phyloP scores from a whole-genome alignment of 2,329 filamentous ascomycete species.

The Cordyceps cicadae region DNA sequence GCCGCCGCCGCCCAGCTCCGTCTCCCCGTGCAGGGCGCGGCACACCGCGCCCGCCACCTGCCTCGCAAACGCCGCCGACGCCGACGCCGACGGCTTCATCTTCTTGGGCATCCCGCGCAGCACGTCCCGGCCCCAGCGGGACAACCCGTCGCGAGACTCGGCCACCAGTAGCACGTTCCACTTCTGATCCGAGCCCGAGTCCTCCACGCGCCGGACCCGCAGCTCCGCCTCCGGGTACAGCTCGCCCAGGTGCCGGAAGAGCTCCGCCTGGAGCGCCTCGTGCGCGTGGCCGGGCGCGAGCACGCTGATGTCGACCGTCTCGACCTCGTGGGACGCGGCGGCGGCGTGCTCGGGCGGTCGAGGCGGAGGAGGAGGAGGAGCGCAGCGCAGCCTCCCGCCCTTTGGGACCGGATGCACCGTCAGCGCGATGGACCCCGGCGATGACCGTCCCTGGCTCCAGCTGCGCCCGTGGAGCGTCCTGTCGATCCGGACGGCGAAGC shows the following conservation, averaged over 20 bases:
- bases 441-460: constrained; percentile 40
- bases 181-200: constrained; percentile 41
- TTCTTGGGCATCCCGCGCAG: constrained; percentile 35
- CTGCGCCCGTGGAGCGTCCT: constrained; percentile 37
- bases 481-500: constrained; percentile 41
- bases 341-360: constrained; percentile 15
- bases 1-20: constrained; percentile 25
- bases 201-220: constrained; percentile 38
- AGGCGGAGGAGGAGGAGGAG: no score
- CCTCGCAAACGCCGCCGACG: constrained; percentile 23
- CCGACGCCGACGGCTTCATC: constrained; percentile 18
- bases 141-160: constrained; percentile 33
- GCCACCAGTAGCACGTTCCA: constrained; percentile 52
- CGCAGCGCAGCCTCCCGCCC: constrained; percentile 30
- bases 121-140: constrained; percentile 43
- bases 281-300: constrained; percentile 39
- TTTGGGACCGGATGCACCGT: constrained; percentile 25
- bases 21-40: constrained; percentile 36
- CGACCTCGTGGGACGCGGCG: constrained; percentile 27
- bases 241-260: constrained; percentile 31
- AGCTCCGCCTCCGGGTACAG: constrained; percentile 37
- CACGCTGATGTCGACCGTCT: constrained; percentile 41
- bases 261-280: constrained; percentile 29
- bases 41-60: constrained; percentile 39
- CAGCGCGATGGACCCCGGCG: constrained; percentile 37